Evolutionary conservation across 768 basidiomycete genomes (phyloP).

Genomic region (Lenzites betulinus): DNA sequence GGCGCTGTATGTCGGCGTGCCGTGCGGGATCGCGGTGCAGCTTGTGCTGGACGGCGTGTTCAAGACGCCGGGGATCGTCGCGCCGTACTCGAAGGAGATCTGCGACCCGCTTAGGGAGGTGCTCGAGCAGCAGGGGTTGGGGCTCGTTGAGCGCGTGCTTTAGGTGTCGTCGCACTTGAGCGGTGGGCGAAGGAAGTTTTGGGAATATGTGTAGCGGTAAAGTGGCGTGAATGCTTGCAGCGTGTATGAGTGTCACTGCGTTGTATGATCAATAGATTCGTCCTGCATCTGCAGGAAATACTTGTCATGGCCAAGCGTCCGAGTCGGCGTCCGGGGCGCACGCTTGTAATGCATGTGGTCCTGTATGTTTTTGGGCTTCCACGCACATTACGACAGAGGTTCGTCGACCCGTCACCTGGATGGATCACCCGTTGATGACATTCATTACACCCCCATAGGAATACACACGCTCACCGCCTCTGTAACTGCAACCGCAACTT

Average conservation of each 20-base stretch:
- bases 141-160: constrained; percentile 67
- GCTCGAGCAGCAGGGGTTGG: constrained; percentile 75
- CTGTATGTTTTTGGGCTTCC: no score
- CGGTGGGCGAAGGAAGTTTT: not conserved
- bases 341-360: no score
- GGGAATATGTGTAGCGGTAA: not conserved
- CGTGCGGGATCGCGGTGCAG: constrained; percentile 93
- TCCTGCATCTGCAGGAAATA: not conserved
- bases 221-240: not conserved
- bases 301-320: no score
- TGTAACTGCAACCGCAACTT: no score
- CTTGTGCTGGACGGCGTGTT: constrained; percentile 87
- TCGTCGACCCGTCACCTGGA: no score
- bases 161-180: constrained; percentile 34
- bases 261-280: constrained; percentile 1
- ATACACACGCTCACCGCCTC: no score
- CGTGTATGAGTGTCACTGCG: not conserved
- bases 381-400: no score
- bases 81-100: constrained; percentile 85
- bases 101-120: constrained; percentile 71
- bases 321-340: no score
- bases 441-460: no score
- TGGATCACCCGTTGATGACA: no score
- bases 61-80: constrained; percentile 74
- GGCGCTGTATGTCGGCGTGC: constrained; percentile 89